These are phyloP conservation scores for Lecanosticta acicola DNA, from an alignment of 2,329 filamentous ascomycete genomes.

Conservation along the genomic window DNA sequence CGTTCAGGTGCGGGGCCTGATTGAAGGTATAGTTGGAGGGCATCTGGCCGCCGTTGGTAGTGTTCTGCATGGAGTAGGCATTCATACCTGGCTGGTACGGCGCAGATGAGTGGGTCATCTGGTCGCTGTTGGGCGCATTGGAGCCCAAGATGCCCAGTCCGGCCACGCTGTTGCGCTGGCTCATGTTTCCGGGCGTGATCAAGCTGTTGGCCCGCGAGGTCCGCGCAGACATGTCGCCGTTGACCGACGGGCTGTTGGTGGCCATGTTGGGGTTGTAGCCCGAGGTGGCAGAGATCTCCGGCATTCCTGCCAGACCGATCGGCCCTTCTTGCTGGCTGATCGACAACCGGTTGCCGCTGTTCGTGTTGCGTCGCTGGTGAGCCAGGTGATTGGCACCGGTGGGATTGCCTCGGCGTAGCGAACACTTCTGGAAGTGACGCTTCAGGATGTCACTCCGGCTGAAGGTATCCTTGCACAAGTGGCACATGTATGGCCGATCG, in stretches of 20 bases:
- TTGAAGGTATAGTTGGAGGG: slow-evolving; percentile 29
- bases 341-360: slow-evolving; percentile 37
- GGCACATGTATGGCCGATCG: slow-evolving; percentile 96
- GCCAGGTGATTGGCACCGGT: slow-evolving; percentile 92
- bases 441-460: slow-evolving; percentile 97
- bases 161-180: slow-evolving; percentile 30
- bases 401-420: slow-evolving; percentile 89
- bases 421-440: slow-evolving; percentile 99
- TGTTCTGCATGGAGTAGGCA: slow-evolving; percentile 33
- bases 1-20: slow-evolving; percentile 25
- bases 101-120: slow-evolving; percentile 25
- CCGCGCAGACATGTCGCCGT: slow-evolving; percentile 41
- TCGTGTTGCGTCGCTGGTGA: slow-evolving; percentile 52
- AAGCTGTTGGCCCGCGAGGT: slow-evolving; percentile 47
- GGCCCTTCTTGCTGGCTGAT: slow-evolving; percentile 34
- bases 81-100: slow-evolving; percentile 28
- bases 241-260: slow-evolving; percentile 32
- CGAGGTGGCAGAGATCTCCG: slow-evolving; percentile 27
- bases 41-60: slow-evolving; percentile 25
- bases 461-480: slow-evolving; percentile 95
- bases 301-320: slow-evolving; percentile 32
- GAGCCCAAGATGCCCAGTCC: slow-evolving; percentile 31
- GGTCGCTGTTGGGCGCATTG: slow-evolving; percentile 25
- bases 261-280: slow-evolving; percentile 28
- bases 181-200: slow-evolving; percentile 37